These are phyloP conservation scores for Hemerocallis citrina DNA, from an alignment of 106 monocot genomes.

Conservation along the genomic window DNA sequence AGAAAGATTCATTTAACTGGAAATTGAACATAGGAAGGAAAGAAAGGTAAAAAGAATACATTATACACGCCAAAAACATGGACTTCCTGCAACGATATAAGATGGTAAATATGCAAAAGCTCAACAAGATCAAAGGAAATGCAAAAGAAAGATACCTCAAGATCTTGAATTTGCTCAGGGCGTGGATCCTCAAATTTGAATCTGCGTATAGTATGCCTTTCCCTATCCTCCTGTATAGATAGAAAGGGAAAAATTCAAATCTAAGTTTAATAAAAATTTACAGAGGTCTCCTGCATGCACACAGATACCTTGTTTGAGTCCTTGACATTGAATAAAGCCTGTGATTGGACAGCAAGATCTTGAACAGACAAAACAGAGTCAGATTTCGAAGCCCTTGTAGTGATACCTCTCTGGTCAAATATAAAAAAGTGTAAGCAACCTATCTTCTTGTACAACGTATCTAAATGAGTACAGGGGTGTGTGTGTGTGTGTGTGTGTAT, in stretches of 20 bases:
- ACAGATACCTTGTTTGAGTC: slow-evolving; percentile 89
- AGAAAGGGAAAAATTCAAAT: slow-evolving; percentile 1
- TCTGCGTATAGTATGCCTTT: slow-evolving; percentile 66
- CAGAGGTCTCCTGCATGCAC: background rate
- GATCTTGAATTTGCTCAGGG: slow-evolving; percentile 93
- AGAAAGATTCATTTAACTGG: no score
- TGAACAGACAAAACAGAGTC: slow-evolving; percentile 64
- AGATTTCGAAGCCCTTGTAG: slow-evolving; percentile 55
- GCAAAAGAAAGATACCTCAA: slow-evolving; percentile 52
- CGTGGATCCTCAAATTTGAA: slow-evolving; percentile 97
- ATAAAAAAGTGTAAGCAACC: no score
- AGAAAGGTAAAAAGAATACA: no score
- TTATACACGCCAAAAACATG: no score
- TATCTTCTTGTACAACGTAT: no score
- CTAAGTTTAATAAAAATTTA: background rate
- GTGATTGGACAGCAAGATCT: slow-evolving; percentile 79
- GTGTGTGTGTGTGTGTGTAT: no score
- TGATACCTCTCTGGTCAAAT: slow-evolving; percentile 46
- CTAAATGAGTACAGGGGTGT: no score
- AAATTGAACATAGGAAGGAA: no score
- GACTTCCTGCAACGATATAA: no score
- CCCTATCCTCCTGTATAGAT: slow-evolving; percentile 79
- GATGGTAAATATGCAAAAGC: background rate
- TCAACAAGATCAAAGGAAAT: background rate
- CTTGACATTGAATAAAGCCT: slow-evolving; percentile 87